These are phyloP conservation scores for Phytophthora fragariaefolia DNA, from an alignment of 352 stramenopile species.

Conservation along the genomic window DNA sequence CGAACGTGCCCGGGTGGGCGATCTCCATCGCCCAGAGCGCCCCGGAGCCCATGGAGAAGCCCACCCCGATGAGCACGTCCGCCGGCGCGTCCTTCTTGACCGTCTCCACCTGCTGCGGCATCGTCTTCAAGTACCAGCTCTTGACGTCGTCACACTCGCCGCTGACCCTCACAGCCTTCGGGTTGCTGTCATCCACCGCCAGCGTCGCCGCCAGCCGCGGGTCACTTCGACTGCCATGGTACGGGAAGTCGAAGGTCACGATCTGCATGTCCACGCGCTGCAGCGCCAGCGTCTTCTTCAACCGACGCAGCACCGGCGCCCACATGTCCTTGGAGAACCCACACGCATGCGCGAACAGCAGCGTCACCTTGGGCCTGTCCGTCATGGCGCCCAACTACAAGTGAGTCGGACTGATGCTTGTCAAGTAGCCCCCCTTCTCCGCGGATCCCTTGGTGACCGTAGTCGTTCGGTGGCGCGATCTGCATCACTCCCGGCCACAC, in stretches of 20 bases:
- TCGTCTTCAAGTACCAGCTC: conserved; percentile 18
- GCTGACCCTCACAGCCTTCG: conserved; percentile 21
- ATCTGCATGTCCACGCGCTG: conserved; percentile 33
- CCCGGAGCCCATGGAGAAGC: conserved; percentile 50
- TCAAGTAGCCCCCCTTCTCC: no score
- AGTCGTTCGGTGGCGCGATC: conserved; percentile 1
- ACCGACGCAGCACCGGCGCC: conserved; percentile 37
- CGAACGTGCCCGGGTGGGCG: conserved; percentile 44
- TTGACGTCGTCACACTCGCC: conserved; percentile 24
- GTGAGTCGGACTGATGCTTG: no score
- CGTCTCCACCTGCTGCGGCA: conserved; percentile 8
- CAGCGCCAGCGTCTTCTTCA: conserved; percentile 25
- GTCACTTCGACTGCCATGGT: conserved; percentile 40
- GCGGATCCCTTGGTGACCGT: not conserved
- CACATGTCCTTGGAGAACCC: conserved; percentile 54
- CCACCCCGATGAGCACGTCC: conserved; percentile 44
- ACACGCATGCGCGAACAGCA: conserved; percentile 48
- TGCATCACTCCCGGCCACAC: not conserved
- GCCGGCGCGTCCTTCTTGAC: conserved; percentile 13
- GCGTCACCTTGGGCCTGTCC: conserved; percentile 23
- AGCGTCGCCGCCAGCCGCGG: conserved; percentile 22
- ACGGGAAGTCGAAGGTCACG: conserved; percentile 45
- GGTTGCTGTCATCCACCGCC: conserved; percentile 22
- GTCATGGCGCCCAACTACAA: conserved; percentile 8
- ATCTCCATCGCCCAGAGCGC: conserved; percentile 42